Evolutionary conservation across 202 grass and related monocot genomes (phyloP), one percentile per base, ranked within the genome.

Genomic region (Setaria viridis): DNA sequence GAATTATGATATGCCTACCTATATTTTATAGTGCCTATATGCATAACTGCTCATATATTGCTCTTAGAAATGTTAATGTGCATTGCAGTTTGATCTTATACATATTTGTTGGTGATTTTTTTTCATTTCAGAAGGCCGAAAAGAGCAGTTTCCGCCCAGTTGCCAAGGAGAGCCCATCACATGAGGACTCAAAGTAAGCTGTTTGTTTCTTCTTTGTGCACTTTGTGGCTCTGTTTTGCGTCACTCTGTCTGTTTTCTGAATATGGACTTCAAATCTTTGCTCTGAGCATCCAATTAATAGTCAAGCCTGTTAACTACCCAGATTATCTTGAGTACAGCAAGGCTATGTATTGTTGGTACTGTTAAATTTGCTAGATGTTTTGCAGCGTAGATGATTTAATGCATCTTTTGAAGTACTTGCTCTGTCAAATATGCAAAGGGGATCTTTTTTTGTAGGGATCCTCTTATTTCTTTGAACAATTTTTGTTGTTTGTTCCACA

Each of bases 101-200:
- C 35, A 21, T 35, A 15, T 74, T 62, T 72, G 3, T 72, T 84
- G 53, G 4, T 74, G 37, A 80, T 81, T 13, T 59, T 25, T 25
- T 84, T 73, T 62, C 46, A 77, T 87, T 87, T 59, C 73, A 89
- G 91, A 83, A 87, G 77, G 70, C 17, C 5, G 84, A 86, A 48
- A 87, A 73, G 48, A 77, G 70, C 48, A 86, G 20, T 64, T 82
- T 80, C n/a, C 37, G 70, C 53, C 76, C 87, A 67, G 70, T 89
- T 81, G 76, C 84, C 41, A 87, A 76, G 70, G 83, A 89, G 84
- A 84, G 46, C 41, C 80, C 81, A 73, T 77, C 58, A 49, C 33
- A 87, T 4, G 84, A 89, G 56, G 91, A 84, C 49, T 84, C 84
- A 64, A 89, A 87, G 91, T 92, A 89, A 87, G 87, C 1, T 80